phyloP scores from a whole-genome alignment of 306 rosid species.

The Rosa rugosa region DNA sequence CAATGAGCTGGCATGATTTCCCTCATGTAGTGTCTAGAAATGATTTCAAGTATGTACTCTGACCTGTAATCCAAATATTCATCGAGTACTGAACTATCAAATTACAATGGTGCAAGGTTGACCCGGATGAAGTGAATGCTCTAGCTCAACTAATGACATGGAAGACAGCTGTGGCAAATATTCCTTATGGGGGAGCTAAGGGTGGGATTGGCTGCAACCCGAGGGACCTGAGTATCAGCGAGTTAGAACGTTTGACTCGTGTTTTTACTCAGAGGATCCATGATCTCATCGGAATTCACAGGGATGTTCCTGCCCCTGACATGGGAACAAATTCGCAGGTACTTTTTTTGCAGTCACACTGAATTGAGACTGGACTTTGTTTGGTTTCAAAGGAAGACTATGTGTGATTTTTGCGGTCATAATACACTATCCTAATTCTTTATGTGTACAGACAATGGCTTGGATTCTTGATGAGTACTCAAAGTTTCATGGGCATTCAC shows the following conservation, averaged over 20 bases:
- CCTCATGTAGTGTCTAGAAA: too few species aligned
- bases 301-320: constrained; percentile 83
- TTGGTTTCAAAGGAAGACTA: background rate
- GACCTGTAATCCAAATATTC: background rate
- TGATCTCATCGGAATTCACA: constrained; percentile 67
- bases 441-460: constrained; percentile 65
- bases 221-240: constrained; percentile 55
- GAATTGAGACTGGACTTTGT: background rate
- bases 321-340: constrained; percentile 82
- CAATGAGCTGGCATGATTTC: background rate
- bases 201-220: constrained; percentile 84
- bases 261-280: constrained; percentile 83
- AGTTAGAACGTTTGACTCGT: constrained; percentile 75
- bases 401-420: background rate
- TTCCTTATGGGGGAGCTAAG: constrained; percentile 87
- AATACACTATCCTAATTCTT: background rate
- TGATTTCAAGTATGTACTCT: background rate
- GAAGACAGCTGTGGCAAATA: constrained; percentile 73
- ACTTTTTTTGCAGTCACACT: constrained; percentile 3
- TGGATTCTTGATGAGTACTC: constrained; percentile 87
- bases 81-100: constrained; percentile 11
- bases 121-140: constrained; percentile 81
- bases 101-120: constrained; percentile 50
- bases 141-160: constrained; percentile 83
- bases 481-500: constrained; percentile 77